Conservation (phyloP, 305 asterid genomes). For the Fraxinus latifolia region DNA sequence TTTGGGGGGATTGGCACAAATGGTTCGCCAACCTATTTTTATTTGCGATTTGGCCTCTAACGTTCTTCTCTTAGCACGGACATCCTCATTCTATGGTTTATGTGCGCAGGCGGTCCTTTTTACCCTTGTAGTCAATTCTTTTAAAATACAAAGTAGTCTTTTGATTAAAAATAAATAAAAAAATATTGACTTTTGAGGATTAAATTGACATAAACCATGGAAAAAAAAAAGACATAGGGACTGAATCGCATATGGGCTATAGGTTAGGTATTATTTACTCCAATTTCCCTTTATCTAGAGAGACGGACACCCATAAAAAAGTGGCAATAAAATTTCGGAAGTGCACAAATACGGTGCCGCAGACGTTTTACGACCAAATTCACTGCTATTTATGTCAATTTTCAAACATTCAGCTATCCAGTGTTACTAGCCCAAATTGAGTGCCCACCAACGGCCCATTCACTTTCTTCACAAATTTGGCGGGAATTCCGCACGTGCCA, state of each 20-base stretch:
- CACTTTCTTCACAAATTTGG: constrained; percentile 14
- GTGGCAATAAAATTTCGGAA: background rate
- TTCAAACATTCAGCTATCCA: background rate
- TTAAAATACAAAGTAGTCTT: background rate
- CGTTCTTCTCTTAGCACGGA: background rate
- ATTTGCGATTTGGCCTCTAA: background rate
- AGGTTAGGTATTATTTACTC: background rate
- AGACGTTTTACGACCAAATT: background rate
- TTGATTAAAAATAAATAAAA: no score
- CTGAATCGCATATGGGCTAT: background rate
- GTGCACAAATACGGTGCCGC: background rate
- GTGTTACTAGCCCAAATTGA: background rate
- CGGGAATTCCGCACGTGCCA: constrained; percentile 33
- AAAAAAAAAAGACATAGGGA: background rate
- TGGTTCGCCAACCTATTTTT: background rate
- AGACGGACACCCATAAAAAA: background rate
- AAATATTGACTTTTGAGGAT: background rate
- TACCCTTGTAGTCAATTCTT: background rate
- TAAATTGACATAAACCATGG: background rate
- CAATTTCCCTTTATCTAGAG: background rate
- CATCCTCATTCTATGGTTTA: background rate
- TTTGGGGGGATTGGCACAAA: background rate
- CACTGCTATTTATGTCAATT: background rate
- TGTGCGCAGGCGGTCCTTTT: background rate
- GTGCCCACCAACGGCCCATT: background rate